Evolutionary conservation across 2,329 filamentous ascomycete genomes (phyloP).

Genomic region (Eutypa lata): DNA sequence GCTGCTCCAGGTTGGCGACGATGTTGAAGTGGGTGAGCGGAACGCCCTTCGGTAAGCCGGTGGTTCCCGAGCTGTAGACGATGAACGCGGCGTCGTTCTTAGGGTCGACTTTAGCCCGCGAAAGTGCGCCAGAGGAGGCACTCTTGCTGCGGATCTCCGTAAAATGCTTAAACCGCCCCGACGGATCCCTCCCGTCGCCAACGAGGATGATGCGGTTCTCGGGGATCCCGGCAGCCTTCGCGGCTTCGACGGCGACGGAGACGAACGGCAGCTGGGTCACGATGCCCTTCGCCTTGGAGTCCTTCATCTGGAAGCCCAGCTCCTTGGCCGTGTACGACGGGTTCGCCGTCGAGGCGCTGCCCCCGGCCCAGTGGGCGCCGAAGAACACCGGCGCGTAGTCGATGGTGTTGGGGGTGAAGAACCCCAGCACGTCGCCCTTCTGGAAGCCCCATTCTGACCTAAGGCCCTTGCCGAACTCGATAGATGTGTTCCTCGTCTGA

Average conservation of each 20-base stretch:
- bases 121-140: conserved; percentile 39
- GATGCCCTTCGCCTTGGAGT: conserved; percentile 71
- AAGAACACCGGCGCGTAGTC: conserved; percentile 76
- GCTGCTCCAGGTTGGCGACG: conserved; percentile 67
- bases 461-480: conserved; percentile 78
- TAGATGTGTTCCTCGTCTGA: conserved; percentile 61
- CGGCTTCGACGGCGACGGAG: conserved; percentile 63
- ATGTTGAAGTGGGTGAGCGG: conserved; percentile 83
- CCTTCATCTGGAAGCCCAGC: conserved; percentile 78
- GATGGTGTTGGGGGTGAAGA: conserved; percentile 84
- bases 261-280: conserved; percentile 71
- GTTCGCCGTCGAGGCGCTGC: conserved; percentile 80
- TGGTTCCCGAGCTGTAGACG: conserved; percentile 88
- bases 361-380: conserved; percentile 81
- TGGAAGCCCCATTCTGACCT: conserved; percentile 72
- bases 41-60: conserved; percentile 87
- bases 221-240: conserved; percentile 65
- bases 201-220: conserved; percentile 72
- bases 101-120: conserved; percentile 59
- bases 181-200: conserved; percentile 63
- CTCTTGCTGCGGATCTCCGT: conserved; percentile 62
- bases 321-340: conserved; percentile 83
- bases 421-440: conserved; percentile 76
- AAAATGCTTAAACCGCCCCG: conserved; percentile 66
- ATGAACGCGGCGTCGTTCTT: conserved; percentile 76